Conservation (phyloP, 139 green algal species). For the Closterium sp. region DNA sequence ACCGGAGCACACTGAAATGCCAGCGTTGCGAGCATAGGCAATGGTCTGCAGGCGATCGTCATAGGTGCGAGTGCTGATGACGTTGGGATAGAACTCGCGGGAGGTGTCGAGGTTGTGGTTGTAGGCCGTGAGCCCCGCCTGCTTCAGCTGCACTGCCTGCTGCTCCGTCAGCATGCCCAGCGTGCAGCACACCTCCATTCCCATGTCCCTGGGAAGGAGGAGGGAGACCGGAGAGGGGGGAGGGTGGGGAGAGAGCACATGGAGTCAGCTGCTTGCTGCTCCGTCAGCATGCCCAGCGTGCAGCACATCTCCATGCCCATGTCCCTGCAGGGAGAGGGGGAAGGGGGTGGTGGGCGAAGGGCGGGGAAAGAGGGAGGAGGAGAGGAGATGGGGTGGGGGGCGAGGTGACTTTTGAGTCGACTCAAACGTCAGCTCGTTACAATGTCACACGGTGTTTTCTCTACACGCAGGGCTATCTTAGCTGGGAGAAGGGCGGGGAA, state of each 20-base stretch:
- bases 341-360: too few relatives aligned
- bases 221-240: too few relatives aligned
- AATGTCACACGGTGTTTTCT: too few relatives aligned
- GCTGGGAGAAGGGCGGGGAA: too few relatives aligned
- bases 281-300: constrained; percentile 79
- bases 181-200: constrained; percentile 90
- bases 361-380: too few relatives aligned
- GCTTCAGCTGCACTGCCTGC: constrained; percentile 81
- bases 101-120: constrained; percentile 99
- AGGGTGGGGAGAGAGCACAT: too few relatives aligned
- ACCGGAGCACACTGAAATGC: constrained; percentile 94
- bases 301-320: constrained; percentile 87
- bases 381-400: too few relatives aligned
- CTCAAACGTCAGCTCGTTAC: too few relatives aligned
- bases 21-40: constrained; percentile 79
- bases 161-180: constrained; percentile 75
- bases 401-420: too few relatives aligned
- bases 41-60: constrained; percentile 74
- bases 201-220: constrained; percentile 56
- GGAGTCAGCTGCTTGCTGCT: constrained; percentile 79
- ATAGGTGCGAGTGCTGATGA: constrained; percentile 91
- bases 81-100: constrained; percentile 89
- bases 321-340: too few relatives aligned
- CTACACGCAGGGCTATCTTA: too few relatives aligned
- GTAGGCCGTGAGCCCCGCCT: constrained; percentile 95